Percentiles rank a stretch among this genome's conserved stretches.
These are phyloP conservation scores for Boletus barrowsii DNA, from an alignment of 768 basidiomycete species.

Conservation along the genomic window DNA sequence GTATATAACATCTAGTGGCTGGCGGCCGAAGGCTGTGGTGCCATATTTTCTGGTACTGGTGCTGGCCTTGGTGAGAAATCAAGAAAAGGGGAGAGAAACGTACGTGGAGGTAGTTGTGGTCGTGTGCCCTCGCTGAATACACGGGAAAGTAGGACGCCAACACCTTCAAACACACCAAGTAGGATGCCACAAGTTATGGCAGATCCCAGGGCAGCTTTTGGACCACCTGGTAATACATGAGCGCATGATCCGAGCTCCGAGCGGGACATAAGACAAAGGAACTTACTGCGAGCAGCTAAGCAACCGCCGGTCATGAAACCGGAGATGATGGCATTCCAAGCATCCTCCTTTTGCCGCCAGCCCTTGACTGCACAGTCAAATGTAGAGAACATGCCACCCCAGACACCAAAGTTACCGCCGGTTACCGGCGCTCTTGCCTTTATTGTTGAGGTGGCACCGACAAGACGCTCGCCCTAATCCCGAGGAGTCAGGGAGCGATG, in stretches of 20 bases:
- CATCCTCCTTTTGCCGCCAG: constrained; percentile 94
- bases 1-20: constrained; percentile 49
- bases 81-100: constrained; percentile 31
- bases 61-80: constrained; percentile 2
- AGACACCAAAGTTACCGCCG: constrained; percentile 94
- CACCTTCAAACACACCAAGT: constrained; percentile 91
- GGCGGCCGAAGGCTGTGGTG: constrained; percentile 45
- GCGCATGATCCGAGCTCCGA: neutral
- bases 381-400: constrained; percentile 98
- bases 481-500: neutral
- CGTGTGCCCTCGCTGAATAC: constrained; percentile 82
- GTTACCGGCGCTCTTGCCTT: constrained; percentile 98
- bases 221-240: constrained; percentile 64
- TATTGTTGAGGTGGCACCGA: constrained; percentile 92
- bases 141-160: constrained; percentile 87
- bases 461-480: constrained; percentile 85
- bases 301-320: constrained; percentile 99
- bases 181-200: constrained; percentile 95
- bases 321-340: constrained; percentile 98
- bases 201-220: constrained; percentile 85
- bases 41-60: constrained; percentile 55
- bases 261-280: neutral
- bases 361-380: constrained; percentile 99
- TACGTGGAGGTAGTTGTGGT: constrained; percentile 77
- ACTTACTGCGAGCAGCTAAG: constrained; percentile 88